Percentiles rank a stretch among this genome's conserved stretches.
phyloP scores from a whole-genome alignment of 192 early-diverging fungal species.

The Gigaspora rosea region DNA sequence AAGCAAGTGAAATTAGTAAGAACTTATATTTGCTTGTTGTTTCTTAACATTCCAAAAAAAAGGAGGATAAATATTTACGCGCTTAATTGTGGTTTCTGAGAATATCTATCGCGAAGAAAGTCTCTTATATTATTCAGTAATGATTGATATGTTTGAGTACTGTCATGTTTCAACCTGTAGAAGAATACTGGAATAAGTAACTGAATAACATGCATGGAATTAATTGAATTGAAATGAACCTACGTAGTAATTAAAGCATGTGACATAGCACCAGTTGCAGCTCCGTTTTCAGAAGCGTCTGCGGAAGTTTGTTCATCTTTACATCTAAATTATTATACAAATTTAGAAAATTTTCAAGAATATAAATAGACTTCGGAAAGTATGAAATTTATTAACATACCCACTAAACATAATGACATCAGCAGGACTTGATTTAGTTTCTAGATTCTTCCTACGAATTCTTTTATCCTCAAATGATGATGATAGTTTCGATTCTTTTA shows the following conservation, averaged over 20 bases:
- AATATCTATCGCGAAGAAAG: slow-evolving; percentile 64
- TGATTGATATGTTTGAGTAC: slow-evolving; percentile 64
- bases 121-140: slow-evolving; percentile 67
- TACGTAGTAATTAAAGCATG: slow-evolving; percentile 65
- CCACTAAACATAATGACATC: slow-evolving; percentile 83
- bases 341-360: neutral
- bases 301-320: slow-evolving; percentile 82
- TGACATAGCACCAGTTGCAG: slow-evolving; percentile 72
- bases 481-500: slow-evolving; percentile 39
- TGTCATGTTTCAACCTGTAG: slow-evolving; percentile 53
- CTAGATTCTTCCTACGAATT: slow-evolving; percentile 24
- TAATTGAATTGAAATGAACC: neutral
- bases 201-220: neutral
- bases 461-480: slow-evolving; percentile 33
- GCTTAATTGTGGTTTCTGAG: slow-evolving; percentile 80
- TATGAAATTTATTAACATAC: slow-evolving; percentile 37
- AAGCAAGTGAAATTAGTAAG: neutral
- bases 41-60: neutral
- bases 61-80: slow-evolving; percentile 30
- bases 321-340: slow-evolving; percentile 46
- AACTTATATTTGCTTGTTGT: neutral
- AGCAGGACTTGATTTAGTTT: slow-evolving; percentile 50
- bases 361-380: neutral
- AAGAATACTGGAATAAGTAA: slow-evolving; percentile 34
- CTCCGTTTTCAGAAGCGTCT: slow-evolving; percentile 62